These are phyloP conservation scores for Petunia axillaris DNA, from an alignment of 257 asterid genomes.

Conservation along the genomic window DNA sequence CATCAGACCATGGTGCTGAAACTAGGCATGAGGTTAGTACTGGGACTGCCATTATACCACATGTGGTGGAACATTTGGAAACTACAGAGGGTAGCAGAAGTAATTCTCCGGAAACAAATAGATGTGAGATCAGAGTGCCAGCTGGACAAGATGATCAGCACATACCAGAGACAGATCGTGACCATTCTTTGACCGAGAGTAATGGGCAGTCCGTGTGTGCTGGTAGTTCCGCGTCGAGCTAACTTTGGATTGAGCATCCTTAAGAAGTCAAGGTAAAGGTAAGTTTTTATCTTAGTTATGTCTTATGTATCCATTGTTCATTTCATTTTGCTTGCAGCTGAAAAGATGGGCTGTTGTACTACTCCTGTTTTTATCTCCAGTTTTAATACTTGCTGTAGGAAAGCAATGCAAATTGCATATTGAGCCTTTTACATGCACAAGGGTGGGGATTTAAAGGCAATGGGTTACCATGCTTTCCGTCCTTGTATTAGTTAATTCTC, in stretches of 20 bases:
- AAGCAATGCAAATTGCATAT: too few relatives aligned
- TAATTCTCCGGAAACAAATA: conserved; percentile 39
- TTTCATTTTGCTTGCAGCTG: too few relatives aligned
- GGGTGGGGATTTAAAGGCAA: too few relatives aligned
- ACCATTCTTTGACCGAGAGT: conserved; percentile 45
- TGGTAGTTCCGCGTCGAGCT: conserved; percentile 57
- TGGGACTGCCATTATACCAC: conserved; percentile 46
- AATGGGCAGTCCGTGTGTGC: conserved; percentile 47
- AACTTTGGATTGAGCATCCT: conserved; percentile 27
- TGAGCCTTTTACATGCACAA: too few relatives aligned
- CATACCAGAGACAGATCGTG: conserved; percentile 30
- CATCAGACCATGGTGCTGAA: conserved; percentile 50
- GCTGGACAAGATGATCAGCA: conserved; percentile 35
- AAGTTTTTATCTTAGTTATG: too few relatives aligned
- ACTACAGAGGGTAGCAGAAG: conserved; percentile 53
- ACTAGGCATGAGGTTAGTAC: conserved; percentile 48
- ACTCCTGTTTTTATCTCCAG: too few relatives aligned
- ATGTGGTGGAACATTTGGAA: conserved; percentile 70
- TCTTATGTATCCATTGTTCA: too few relatives aligned
- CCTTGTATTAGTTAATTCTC: too few relatives aligned
- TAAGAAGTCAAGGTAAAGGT: background rate
- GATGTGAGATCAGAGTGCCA: conserved; percentile 36
- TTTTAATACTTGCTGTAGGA: too few relatives aligned
- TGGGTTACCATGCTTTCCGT: too few relatives aligned
- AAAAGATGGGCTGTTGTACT: too few relatives aligned